Base-by-base conservation (phyloP, 371 early-diverging fungal species). In the Lichtheimia corymbifera region DNA sequence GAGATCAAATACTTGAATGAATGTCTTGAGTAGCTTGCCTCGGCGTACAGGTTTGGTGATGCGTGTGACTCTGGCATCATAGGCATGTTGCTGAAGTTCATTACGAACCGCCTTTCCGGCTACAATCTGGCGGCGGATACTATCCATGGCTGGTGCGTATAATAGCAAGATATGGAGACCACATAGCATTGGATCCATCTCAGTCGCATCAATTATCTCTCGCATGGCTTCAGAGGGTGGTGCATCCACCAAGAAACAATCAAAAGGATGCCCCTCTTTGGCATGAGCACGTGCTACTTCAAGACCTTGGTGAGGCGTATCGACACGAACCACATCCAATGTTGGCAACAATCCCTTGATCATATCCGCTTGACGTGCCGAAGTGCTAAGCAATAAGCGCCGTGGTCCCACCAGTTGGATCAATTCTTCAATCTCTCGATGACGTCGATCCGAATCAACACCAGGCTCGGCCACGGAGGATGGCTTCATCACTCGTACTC, bases 21-120 rank as follows among this genome's bases (percentile, higher is more conserved):
- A 54, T 1, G 71, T 66, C 15, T 70, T 77, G 9, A 84, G 55
- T 1, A 84, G 50, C 50, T 80, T 83, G 17, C 79, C 58, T 1
- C 77, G 70, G 3, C 85, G 72, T 25, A 83, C 72, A 5, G 85
- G 85, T 28, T 83, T 84, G n/a, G 82, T 78, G 53, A 84, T 63
- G 18, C 82, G 66, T 5, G 77, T 73, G 0, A 84, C 57, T 17
- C 57, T 63, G n/a, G 71, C 70, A 47, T 47, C 47, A 47, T n/a
- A 18, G 9, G 47, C 22, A 42, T 74, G 66, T 40, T 27, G 20
- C 15, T 53, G 53, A 17, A 28, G 53, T 40, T 59, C 51, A 41
- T n/a, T 41, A 22, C 50, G 42, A 35, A 41, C 40, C 14, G 50
- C 65, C 22, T 42, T 45, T 45, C 55, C 58, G 5, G 50, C 40